Percentiles rank a stretch among this genome's conserved stretches.
These are phyloP conservation scores for Fusarium sp. DNA, from an alignment of 2,329 filamentous ascomycete genomes.

Conservation along the genomic window DNA sequence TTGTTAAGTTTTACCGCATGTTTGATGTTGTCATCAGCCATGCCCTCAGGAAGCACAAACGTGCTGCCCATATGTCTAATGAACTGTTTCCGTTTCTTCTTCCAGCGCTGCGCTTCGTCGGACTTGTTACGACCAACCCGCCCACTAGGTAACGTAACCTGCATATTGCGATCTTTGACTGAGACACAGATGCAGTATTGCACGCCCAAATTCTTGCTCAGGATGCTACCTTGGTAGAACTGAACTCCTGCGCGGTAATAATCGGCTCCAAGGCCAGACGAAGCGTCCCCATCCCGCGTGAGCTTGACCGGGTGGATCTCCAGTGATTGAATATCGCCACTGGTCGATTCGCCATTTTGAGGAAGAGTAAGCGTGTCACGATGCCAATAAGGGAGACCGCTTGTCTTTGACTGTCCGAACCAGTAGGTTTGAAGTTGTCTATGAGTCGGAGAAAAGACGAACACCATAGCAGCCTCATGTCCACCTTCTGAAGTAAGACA, in stretches of 20 bases:
- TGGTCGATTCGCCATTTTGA: conserved; percentile 1
- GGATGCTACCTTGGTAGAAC: conserved; percentile 58
- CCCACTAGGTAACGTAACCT: conserved; percentile 43
- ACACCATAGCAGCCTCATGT: conserved; percentile 43
- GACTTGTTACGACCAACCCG: conserved; percentile 40
- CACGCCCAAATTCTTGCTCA: conserved; percentile 56
- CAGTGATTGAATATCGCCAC: conserved; percentile 38
- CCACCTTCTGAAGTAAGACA: conserved; percentile 38
- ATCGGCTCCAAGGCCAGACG: conserved; percentile 39
- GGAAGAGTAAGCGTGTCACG: conserved; percentile 47
- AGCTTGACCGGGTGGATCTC: conserved; percentile 44
- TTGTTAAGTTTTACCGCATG: conserved; percentile 22
- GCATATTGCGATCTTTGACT: conserved; percentile 32
- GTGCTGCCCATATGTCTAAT: conserved; percentile 43
- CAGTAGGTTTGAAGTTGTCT: conserved; percentile 49
- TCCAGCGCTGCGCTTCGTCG: conserved; percentile 42
- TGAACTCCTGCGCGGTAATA: conserved; percentile 49
- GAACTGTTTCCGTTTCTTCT: conserved; percentile 42
- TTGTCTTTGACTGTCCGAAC: conserved; percentile 42
- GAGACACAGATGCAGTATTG: conserved; percentile 51
- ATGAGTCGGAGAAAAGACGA: conserved; percentile 46
- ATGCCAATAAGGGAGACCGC: conserved; percentile 49
- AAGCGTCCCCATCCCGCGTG: background rate
- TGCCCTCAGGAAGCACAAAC: conserved; percentile 51
- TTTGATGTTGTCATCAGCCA: conserved; percentile 42